Percentiles rank a stretch among this genome's conserved stretches.
Evolutionary conservation across 2,329 filamentous ascomycete species (phyloP).

Genomic region (Penicillium sp.): DNA sequence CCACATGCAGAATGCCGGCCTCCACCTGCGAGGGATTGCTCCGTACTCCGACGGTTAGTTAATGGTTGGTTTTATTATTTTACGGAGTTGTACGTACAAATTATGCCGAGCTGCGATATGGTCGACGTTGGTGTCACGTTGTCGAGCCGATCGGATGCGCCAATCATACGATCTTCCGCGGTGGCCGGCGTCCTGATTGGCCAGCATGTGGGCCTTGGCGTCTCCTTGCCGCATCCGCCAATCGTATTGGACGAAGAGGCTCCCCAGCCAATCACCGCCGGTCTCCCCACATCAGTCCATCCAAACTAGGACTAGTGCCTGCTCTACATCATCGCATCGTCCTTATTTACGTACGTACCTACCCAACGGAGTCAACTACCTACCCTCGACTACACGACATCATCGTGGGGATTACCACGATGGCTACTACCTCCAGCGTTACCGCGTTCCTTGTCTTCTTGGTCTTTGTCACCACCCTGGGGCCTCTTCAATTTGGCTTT

Average conservation of each 20-base stretch:
- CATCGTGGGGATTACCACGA: not conserved
- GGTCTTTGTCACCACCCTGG: constrained; percentile 72
- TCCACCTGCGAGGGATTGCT: not conserved
- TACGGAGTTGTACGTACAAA: not conserved
- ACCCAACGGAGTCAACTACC: not conserved
- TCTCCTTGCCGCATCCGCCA: not conserved
- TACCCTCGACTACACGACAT: too few species aligned
- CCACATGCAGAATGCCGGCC: not conserved
- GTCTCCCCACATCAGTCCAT: not conserved
- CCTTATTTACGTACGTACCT: too few species aligned
- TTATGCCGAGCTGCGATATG: not conserved
- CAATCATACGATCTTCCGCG: not conserved
- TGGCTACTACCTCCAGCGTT: constrained; percentile 34
- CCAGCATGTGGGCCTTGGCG: not conserved
- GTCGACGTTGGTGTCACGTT: not conserved
- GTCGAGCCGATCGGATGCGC: not conserved
- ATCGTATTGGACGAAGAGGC: not conserved
- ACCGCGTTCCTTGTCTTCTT: constrained; percentile 76
- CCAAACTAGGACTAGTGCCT: not conserved
- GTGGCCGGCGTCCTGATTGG: too few species aligned
- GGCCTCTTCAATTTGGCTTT: constrained; percentile 90
- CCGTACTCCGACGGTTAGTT: not conserved
- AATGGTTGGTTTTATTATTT: not conserved
- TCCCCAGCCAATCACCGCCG: not conserved
- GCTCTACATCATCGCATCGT: not conserved